Conservation (phyloP, 163 green algal genomes). For the Volvox carteri region DNA sequence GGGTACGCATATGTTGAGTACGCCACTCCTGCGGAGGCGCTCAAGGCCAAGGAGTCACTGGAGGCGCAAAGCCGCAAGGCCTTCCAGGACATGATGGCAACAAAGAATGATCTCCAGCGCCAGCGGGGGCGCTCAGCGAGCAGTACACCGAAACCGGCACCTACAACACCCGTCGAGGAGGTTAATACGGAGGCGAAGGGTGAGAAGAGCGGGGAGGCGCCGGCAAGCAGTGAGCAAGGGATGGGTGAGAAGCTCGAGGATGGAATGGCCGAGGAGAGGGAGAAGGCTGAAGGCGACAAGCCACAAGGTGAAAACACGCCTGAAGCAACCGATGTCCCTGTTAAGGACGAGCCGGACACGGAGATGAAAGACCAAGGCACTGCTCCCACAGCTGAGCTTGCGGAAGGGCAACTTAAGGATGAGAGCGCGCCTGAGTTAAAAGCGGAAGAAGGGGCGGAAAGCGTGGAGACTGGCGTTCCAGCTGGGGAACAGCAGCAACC, state of each 20-base stretch:
- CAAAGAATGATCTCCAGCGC: conserved; percentile 52
- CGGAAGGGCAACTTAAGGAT: background rate
- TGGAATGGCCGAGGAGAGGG: background rate
- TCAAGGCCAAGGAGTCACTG: conserved; percentile 69
- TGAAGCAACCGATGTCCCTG: too few species aligned
- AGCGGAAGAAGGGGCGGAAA: background rate
- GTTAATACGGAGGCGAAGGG: background rate
- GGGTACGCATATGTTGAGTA: conserved; percentile 80
- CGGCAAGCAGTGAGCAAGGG: background rate
- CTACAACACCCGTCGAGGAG: background rate
- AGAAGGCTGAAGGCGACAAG: conserved; percentile 2
- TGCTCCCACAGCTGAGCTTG: background rate
- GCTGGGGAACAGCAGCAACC: conserved; percentile 36
- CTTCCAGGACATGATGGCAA: conserved; percentile 46
- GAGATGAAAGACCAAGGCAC: background rate
- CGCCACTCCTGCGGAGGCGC: conserved; percentile 60
- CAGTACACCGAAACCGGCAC: background rate
- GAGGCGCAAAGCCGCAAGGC: conserved; percentile 59
- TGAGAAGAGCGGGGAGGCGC: background rate
- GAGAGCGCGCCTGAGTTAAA: background rate
- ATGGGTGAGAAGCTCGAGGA: background rate
- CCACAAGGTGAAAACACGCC: background rate
- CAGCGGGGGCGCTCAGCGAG: background rate
- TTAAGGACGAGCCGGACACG: conserved; percentile 29
- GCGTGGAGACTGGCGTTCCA: background rate